Evolutionary conservation across 1,284 basidiomycete genomes (phyloP).

Genomic region (Rhodofomes roseus): DNA sequence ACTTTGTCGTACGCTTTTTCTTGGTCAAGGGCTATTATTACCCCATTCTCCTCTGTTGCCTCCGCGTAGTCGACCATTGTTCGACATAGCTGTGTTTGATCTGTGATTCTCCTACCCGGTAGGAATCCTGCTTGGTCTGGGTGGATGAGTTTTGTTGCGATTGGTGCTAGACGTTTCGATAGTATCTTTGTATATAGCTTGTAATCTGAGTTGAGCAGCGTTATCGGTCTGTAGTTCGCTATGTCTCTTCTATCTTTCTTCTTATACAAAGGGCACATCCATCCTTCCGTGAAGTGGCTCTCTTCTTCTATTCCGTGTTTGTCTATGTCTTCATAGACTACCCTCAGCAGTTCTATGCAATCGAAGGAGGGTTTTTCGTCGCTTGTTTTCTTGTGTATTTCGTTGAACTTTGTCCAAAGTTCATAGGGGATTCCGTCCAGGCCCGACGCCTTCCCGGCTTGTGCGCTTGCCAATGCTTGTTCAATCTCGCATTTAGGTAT

Average conservation of each 20-base stretch:
- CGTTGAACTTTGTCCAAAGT: no score
- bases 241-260: slow-evolving; percentile 27
- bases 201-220: slow-evolving; percentile 31
- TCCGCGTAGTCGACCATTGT: slow-evolving; percentile 23
- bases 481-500: no score
- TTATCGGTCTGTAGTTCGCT: slow-evolving; percentile 32
- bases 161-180: slow-evolving; percentile 12
- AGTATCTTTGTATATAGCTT: slow-evolving; percentile 25
- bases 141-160: slow-evolving; percentile 17
- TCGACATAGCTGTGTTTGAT: slow-evolving; percentile 21
- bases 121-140: slow-evolving; percentile 28
- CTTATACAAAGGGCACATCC: slow-evolving; percentile 34
- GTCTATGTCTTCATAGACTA: no score
- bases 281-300: slow-evolving; percentile 16
- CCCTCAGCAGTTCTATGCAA: no score
- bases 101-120: slow-evolving; percentile 18
- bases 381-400: no score
- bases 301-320: no score
- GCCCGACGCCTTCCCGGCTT: no score
- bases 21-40: slow-evolving; percentile 28
- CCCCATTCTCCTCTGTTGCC: slow-evolving; percentile 19
- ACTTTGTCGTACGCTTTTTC: slow-evolving; percentile 10
- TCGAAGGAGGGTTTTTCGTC: no score
- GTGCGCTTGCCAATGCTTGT: no score
- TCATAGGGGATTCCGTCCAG: no score